Conservation (phyloP, 371 early-diverging fungal species). For the Syncephalastrum racemosum region DNA sequence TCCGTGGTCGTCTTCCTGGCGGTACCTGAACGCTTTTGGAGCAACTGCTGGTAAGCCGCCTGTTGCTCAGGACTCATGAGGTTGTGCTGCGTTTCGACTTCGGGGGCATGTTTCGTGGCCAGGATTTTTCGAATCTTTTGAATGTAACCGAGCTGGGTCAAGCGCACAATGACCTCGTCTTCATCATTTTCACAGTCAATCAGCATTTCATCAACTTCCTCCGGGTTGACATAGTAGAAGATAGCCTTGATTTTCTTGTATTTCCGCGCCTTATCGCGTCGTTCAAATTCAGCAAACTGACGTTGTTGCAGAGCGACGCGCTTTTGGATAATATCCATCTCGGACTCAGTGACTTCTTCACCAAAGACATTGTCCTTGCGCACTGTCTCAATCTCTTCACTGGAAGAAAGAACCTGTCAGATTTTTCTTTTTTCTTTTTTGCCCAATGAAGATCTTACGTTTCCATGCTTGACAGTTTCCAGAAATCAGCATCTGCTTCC, state of each 20-base stretch:
- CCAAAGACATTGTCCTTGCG: constrained; percentile 84
- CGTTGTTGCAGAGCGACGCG: constrained; percentile 85
- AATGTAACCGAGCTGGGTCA: constrained; percentile 71
- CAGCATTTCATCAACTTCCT: constrained; percentile 80
- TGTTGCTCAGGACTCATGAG: constrained; percentile 75
- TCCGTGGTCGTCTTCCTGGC: constrained; percentile 74
- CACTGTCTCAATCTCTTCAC: constrained; percentile 78
- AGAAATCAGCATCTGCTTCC: constrained; percentile 18
- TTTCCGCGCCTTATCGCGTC: constrained; percentile 70
- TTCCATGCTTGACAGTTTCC: constrained; percentile 23
- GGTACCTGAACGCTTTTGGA: constrained; percentile 74
- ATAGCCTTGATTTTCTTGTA: constrained; percentile 66
- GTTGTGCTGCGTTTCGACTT: constrained; percentile 28
- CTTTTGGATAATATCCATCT: constrained; percentile 80
- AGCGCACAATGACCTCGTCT: constrained; percentile 71
- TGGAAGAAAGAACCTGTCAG: constrained; percentile 17
- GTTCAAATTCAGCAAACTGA: constrained; percentile 77
- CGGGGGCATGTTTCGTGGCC: constrained; percentile 55
- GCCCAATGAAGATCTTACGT: constrained; percentile 10
- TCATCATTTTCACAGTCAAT: constrained; percentile 79
- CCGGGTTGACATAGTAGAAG: constrained; percentile 71
- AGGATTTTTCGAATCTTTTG: constrained; percentile 66
- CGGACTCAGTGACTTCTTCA: constrained; percentile 80
- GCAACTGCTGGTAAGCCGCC: constrained; percentile 76
- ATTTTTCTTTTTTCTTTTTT: neutral